Base-by-base conservation (phyloP, 306 rosid species). In the Cucurbita maxima region DNA sequence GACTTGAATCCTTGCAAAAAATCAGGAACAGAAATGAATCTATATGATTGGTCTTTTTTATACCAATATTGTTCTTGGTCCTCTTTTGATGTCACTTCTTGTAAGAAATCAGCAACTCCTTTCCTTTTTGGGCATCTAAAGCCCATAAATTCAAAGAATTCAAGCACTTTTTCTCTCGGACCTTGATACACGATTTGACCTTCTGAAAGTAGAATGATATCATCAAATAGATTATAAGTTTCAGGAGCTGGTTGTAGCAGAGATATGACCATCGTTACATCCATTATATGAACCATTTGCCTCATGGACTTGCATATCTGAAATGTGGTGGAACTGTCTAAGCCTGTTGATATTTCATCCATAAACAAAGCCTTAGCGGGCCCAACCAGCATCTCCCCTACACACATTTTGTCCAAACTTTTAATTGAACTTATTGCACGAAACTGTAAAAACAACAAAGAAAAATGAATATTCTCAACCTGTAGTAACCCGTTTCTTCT, bases 341-440 rank as follows among this genome's bases (percentile, higher is more conserved):
- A 79, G 2, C 98, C 98, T 8, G 98, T 92, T 58, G 98, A 92
- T 58, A 92, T 90, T 76, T 92, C 96, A 77, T 90, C 96, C 98
- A 92, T 90, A 57, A 92, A 76, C 1, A 90, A 79, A 37, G 86
- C 96, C 76, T 88, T 88, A 52, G 89, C 96, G 3, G 98, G 96
- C 55, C 98, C 98, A 25, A 82, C 96, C 77, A 92, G 69, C 96
- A 92, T 92, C 76, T 92, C 98, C 40, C 98, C 98, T 90, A 66
- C 81, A 81, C 19, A 44, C 36, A 75, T 48, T 63, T 63, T 41
- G 0, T 7, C 71, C 71, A 0, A 4, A 40, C 45, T n/a, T 18
- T 11, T 10, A 55, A 59, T 9, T 41, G 5, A 63, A 63, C 9
- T 10, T n/a, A 40, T 2, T 7, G 9, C 36, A 40, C 71, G 18